phyloP scores from a whole-genome alignment of 352 stramenopile genomes.

The Globisporangium cystogenes region DNA sequence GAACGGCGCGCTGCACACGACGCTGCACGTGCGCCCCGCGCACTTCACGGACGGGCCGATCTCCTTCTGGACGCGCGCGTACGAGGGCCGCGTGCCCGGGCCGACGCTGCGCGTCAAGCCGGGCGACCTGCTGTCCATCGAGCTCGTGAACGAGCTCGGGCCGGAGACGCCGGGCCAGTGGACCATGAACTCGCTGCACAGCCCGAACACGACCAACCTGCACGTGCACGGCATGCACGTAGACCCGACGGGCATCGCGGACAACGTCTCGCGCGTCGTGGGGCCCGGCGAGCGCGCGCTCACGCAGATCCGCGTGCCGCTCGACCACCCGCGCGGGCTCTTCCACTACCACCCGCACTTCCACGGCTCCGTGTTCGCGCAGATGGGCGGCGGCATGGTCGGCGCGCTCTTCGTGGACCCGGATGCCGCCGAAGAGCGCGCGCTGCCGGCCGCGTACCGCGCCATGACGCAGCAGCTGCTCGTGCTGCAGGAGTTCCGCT shows the following conservation, averaged over 20 bases:
- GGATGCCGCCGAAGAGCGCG: slow-evolving; percentile 26
- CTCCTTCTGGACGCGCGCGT: slow-evolving; percentile 66
- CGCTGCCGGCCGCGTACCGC: slow-evolving; percentile 34
- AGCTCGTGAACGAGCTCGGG: slow-evolving; percentile 49
- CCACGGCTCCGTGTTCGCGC: slow-evolving; percentile 64
- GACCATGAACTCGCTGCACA: slow-evolving; percentile 55
- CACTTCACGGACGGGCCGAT: slow-evolving; percentile 50
- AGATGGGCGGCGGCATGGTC: slow-evolving; percentile 74
- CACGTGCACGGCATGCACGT: slow-evolving; percentile 84
- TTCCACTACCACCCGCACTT: slow-evolving; percentile 88
- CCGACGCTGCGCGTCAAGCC: slow-evolving; percentile 55
- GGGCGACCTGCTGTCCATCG: slow-evolving; percentile 57
- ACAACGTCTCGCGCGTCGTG: slow-evolving; percentile 70
- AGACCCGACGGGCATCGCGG: slow-evolving; percentile 63
- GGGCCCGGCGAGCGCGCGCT: slow-evolving; percentile 41
- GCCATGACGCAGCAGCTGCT: slow-evolving; percentile 42
- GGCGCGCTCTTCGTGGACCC: slow-evolving; percentile 53
- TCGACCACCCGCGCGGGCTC: slow-evolving; percentile 57
- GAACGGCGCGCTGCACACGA: slow-evolving; percentile 62
- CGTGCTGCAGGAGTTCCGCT: slow-evolving; percentile 57
- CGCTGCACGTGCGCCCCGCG: slow-evolving; percentile 32
- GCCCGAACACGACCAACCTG: slow-evolving; percentile 74
- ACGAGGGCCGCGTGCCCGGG: slow-evolving; percentile 49
- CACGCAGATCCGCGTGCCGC: slow-evolving; percentile 47
- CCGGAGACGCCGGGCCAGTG: slow-evolving; percentile 30